Conservation (phyloP, 805 yeast genomes). For the Candida bentonensis region DNA sequence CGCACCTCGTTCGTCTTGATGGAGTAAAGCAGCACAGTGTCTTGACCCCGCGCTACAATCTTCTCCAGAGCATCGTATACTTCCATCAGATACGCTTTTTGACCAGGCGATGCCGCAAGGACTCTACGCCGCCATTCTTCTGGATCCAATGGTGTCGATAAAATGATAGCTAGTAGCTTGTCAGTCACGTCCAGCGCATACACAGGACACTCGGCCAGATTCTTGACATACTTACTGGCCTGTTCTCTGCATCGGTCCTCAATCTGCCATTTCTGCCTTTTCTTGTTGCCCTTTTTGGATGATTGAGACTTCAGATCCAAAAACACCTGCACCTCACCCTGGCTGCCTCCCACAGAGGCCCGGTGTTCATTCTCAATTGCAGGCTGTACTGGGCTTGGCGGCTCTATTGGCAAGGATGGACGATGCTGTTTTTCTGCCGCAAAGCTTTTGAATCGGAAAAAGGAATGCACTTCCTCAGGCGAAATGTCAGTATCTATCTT, state of each 20-base stretch:
- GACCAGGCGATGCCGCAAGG: constrained; percentile 69
- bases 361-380: constrained; percentile 2
- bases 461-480: constrained; percentile 44
- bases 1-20: constrained; percentile 58
- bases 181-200: constrained; percentile 67
- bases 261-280: constrained; percentile 64
- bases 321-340: constrained; percentile 15
- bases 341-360: background rate
- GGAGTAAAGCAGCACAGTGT: constrained; percentile 65
- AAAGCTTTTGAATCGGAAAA: constrained; percentile 19
- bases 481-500: constrained; percentile 61
- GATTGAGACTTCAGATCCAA: constrained; percentile 73
- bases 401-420: background rate
- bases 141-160: constrained; percentile 16
- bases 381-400: constrained; percentile 11
- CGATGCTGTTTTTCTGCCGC: constrained; percentile 12
- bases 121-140: constrained; percentile 61
- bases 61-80: constrained; percentile 57
- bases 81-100: constrained; percentile 64
- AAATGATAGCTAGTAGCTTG: constrained; percentile 72
- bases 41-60: constrained; percentile 57
- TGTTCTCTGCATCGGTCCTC: constrained; percentile 63
- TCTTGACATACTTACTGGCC: constrained; percentile 37
- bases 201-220: constrained; percentile 53
- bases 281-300: constrained; percentile 57